Conservation (phyloP, 1,284 basidiomycete genomes). For the Trichosporon coremiiforme region DNA sequence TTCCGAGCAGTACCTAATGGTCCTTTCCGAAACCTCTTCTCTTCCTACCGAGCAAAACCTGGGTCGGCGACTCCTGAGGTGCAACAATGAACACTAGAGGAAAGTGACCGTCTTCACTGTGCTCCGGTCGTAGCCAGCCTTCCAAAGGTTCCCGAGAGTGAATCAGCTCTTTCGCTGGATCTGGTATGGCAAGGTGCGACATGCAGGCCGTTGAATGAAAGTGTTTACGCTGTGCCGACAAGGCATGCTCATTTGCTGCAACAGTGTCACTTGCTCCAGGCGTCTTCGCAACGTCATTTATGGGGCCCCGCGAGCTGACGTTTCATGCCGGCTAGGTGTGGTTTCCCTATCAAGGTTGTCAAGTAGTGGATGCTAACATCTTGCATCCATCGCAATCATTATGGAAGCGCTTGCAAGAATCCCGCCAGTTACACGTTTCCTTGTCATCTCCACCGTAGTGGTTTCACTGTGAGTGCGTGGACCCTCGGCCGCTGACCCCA, state of each 20-base stretch:
- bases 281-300: background rate
- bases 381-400: background rate
- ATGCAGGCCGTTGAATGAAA: too few species aligned
- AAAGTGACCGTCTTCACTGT: background rate
- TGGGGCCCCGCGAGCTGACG: background rate
- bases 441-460: slow-evolving; percentile 6
- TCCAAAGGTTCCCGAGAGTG: background rate
- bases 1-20: slow-evolving; percentile 57
- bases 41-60: slow-evolving; percentile 69
- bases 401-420: slow-evolving; percentile 2
- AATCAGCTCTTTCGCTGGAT: background rate
- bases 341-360: too few species aligned
- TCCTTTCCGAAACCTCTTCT: slow-evolving; percentile 69
- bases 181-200: background rate
- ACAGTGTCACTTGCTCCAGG: too few species aligned
- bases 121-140: background rate
- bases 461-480: slow-evolving; percentile 15
- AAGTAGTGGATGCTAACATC: too few species aligned
- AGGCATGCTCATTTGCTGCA: too few species aligned
- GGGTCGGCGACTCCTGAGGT: background rate
- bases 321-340: too few species aligned
- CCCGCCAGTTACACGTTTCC: slow-evolving; percentile 17
- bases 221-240: too few species aligned
- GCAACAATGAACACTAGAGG: slow-evolving; percentile 16
- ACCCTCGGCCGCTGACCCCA: background rate